These are phyloP conservation scores for Calonectria hawksworthii DNA, from an alignment of 2,329 filamentous ascomycete species.

Conservation along the genomic window DNA sequence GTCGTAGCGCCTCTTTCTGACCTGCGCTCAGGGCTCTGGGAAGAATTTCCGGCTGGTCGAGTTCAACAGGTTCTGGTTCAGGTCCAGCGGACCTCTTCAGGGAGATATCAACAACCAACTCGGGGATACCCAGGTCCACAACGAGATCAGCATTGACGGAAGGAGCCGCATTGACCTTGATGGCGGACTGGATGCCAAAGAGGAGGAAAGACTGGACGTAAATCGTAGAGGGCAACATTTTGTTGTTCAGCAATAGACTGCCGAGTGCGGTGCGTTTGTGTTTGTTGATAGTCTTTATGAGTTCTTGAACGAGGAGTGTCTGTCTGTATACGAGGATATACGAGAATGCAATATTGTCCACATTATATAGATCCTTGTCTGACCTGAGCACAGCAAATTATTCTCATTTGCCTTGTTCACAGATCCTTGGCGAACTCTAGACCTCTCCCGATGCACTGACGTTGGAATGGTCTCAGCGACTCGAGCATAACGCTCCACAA, in stretches of 20 bases:
- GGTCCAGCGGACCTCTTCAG: background rate
- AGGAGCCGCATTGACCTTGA: slow-evolving; percentile 24
- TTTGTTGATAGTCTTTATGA: background rate
- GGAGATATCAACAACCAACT: background rate
- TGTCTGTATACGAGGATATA: background rate
- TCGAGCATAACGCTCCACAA: background rate
- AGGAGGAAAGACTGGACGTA: slow-evolving; percentile 21
- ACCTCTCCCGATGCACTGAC: background rate
- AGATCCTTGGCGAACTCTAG: background rate
- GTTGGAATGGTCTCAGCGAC: slow-evolving; percentile 1
- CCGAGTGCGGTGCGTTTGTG: background rate
- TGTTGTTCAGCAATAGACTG: slow-evolving; percentile 9
- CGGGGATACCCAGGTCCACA: background rate
- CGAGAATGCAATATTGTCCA: background rate
- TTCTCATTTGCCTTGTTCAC: background rate
- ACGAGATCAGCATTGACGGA: background rate
- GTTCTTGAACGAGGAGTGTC: background rate
- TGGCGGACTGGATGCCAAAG: slow-evolving; percentile 13
- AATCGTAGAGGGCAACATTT: slow-evolving; percentile 35
- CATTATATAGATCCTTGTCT: background rate
- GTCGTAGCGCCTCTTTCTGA: slow-evolving; percentile 26
- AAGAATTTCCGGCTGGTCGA: background rate
- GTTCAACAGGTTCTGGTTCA: background rate
- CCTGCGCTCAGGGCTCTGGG: slow-evolving; percentile 32
- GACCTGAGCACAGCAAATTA: background rate